Base-by-base conservation (phyloP, 352 stramenopile genomes). In the Phytophthora sp. region DNA sequence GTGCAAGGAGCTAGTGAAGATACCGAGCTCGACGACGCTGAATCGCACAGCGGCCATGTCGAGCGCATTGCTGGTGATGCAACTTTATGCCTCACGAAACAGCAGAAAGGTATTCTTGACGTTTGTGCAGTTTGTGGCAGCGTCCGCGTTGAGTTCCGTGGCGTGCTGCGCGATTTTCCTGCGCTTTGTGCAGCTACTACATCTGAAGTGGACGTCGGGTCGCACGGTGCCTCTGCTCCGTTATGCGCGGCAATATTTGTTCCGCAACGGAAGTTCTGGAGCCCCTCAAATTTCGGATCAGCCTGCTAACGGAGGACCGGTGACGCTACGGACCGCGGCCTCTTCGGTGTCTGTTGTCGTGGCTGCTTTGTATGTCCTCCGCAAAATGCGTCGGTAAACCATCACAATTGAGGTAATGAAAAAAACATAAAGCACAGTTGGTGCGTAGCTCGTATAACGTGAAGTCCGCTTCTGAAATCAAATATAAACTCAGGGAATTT, bases 1-100 rank as follows among this genome's bases (percentile, higher is more conserved):
- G 1, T 90, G 81, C 53, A 84, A 74, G 63, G 65, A 87, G 39
- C 39, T 94, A 18, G 77, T 89, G 37, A 74, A 84, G 42, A 61
- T 84, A 21, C 86, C 86, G 35, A 86, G 78, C 39, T 62, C 84
- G 1, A 72, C 62, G 59, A 76, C 69, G 35, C 69, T 94, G 17
- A 81, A 92, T 30, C 83, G 82, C 26, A 90, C 86, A 2, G 84
- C 83, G 12, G 80, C 82, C 1, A 73, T 88, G 42, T 94, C 86
- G 4, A 89, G 77, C 30, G 85, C 76, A 12, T 56, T 94, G 21
- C 69, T 94, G 30, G 80, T 87, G 12, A 74, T 92, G 17, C 86
- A 94, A 75, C 43, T 94, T 18, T 92, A 91, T 60, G 69, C 79
- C 34, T 95, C 84, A 21, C 77, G 70, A 34, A 53, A 70, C 20